Evolutionary conservation across 176 grass and related monocot genomes (phyloP).

Genomic region (Triticum monococcum): DNA sequence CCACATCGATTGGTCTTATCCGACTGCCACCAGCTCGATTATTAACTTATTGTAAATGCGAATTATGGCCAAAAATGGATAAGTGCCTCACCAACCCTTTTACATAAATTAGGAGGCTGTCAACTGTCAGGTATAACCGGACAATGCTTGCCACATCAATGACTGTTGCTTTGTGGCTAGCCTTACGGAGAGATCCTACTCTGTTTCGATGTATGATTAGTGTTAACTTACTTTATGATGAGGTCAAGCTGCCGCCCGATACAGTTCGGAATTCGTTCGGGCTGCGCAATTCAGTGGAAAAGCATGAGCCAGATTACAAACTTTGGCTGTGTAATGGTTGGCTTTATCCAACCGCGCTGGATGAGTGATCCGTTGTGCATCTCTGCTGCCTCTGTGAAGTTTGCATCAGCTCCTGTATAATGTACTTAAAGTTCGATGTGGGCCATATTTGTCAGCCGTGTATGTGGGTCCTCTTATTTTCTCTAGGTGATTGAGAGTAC

Average conservation of each 20-base stretch:
- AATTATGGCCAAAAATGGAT: constrained; percentile 17
- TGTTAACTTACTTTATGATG: not conserved
- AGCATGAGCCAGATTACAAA: not conserved
- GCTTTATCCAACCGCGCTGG: no score
- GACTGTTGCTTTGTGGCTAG: not conserved
- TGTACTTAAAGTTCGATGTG: not conserved
- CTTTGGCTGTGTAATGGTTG: no score
- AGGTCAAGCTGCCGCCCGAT: not conserved
- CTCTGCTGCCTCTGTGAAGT: no score
- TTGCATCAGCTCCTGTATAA: no score
- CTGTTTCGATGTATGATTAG: not conserved
- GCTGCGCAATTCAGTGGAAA: not conserved
- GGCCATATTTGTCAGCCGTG: not conserved
- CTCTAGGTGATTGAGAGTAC: not conserved
- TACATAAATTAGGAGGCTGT: not conserved
- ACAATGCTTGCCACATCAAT: constrained; percentile 8
- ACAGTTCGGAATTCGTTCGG: not conserved
- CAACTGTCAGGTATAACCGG: not conserved
- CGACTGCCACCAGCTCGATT: not conserved
- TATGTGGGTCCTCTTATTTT: not conserved
- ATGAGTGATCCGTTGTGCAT: no score
- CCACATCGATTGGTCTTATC: constrained; percentile 47
- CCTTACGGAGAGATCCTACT: not conserved
- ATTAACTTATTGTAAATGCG: not conserved
- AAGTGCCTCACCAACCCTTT: constrained; percentile 29